Conservation (phyloP, 1,284 basidiomycete genomes). For the Microstroma glucosiphilum region DNA sequence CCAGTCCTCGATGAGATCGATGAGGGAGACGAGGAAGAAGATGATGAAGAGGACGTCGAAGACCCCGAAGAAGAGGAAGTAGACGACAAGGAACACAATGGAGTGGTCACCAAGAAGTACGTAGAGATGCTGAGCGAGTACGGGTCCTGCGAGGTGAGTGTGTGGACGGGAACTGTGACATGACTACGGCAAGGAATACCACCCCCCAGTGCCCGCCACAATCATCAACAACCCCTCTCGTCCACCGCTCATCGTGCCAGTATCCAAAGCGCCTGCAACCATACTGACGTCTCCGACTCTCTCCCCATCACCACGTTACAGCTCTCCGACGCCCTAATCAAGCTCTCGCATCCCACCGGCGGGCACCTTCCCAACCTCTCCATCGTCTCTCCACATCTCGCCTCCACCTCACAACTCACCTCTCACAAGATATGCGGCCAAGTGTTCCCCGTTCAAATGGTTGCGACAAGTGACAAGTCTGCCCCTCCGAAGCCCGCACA, state of each 20-base stretch:
- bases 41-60: background rate
- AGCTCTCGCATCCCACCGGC: conserved; percentile 68
- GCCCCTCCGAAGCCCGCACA: conserved; percentile 59
- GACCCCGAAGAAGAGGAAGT: background rate
- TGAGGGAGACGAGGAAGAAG: conserved; percentile 1
- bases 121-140: background rate
- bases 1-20: background rate
- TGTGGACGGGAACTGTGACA: background rate
- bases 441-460: conserved; percentile 57
- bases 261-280: background rate
- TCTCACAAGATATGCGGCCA: conserved; percentile 36
- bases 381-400: conserved; percentile 56
- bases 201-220: background rate
- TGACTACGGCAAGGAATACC: background rate
- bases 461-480: conserved; percentile 57
- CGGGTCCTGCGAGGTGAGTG: conserved; percentile 2
- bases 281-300: background rate
- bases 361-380: conserved; percentile 77
- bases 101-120: background rate
- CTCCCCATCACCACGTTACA: conserved; percentile 44
- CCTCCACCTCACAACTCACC: conserved; percentile 14
- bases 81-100: conserved; percentile 3
- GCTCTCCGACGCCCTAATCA: conserved; percentile 84
- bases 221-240: too few species aligned
- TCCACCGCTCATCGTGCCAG: background rate